phyloP scores from a whole-genome alignment of 148 eudicot species.

The Dysphania ambrosioides region DNA sequence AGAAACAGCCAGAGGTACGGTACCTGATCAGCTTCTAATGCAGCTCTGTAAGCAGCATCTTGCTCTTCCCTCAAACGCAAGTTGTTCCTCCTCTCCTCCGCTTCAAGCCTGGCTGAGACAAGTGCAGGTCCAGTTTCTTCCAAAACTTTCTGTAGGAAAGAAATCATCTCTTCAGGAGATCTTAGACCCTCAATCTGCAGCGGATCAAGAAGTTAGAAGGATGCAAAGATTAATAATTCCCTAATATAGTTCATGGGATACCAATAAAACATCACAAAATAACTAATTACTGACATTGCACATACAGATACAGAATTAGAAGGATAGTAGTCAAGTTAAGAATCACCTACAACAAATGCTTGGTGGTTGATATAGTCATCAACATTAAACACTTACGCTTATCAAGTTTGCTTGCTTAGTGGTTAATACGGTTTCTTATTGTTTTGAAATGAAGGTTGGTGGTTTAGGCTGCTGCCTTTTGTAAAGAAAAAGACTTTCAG shows the following conservation, averaged over 20 bases:
- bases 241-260: background rate
- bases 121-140: conserved; percentile 92
- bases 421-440: no score
- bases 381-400: no score
- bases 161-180: conserved; percentile 81
- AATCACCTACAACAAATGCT: no score
- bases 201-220: background rate
- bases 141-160: conserved; percentile 72
- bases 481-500: no score
- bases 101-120: conserved; percentile 90
- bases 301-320: background rate
- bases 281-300: background rate
- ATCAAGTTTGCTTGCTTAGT: no score
- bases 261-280: background rate
- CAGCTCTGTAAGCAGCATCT: conserved; percentile 97
- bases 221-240: background rate
- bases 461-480: no score
- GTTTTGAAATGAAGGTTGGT: no score
- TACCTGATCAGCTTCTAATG: conserved; percentile 99
- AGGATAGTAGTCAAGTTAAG: background rate
- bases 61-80: conserved; percentile 91
- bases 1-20: background rate
- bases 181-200: conserved; percentile 88
- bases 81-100: conserved; percentile 88
- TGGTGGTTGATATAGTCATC: no score